Percentiles rank a stretch among this genome's conserved stretches.
Evolutionary conservation across 768 basidiomycete genomes (phyloP).

Genomic region (Melanogaster broomeanus): DNA sequence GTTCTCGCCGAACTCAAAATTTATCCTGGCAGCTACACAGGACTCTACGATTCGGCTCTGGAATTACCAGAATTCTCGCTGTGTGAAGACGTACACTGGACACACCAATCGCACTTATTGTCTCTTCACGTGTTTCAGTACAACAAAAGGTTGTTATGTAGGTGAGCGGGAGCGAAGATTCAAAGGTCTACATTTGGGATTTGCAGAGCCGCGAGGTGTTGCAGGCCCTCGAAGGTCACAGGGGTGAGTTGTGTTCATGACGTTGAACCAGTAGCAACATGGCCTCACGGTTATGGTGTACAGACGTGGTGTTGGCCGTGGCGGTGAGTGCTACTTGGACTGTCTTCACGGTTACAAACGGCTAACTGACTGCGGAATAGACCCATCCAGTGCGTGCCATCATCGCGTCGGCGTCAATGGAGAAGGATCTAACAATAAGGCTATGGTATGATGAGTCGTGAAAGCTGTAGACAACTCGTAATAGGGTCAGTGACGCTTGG

Average conservation of each 20-base stretch:
- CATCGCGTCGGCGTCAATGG: slow-evolving; percentile 88
- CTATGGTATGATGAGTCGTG: slow-evolving; percentile 65
- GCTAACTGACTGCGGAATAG: slow-evolving; percentile 40
- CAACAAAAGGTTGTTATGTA: slow-evolving; percentile 63
- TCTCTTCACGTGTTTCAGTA: slow-evolving; percentile 67
- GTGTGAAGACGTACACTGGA: slow-evolving; percentile 90
- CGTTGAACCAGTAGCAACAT: not conserved
- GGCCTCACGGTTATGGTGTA: not conserved
- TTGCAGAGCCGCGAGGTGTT: slow-evolving; percentile 76
- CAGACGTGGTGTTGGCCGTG: slow-evolving; percentile 71
- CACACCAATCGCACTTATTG: slow-evolving; percentile 88
- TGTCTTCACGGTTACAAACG: not conserved
- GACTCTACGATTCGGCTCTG: slow-evolving; percentile 94
- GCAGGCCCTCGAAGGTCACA: slow-evolving; percentile 78
- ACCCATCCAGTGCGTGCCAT: slow-evolving; percentile 72
- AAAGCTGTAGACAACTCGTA: not conserved
- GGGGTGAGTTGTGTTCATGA: slow-evolving; percentile 49
- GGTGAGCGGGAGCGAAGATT: slow-evolving; percentile 88
- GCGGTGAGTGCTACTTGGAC: slow-evolving; percentile 51
- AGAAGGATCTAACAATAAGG: slow-evolving; percentile 83
- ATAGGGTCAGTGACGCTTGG: not conserved
- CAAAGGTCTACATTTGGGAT: slow-evolving; percentile 88
- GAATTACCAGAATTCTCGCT: slow-evolving; percentile 89
- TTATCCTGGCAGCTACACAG: slow-evolving; percentile 88
- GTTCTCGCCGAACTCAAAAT: slow-evolving; percentile 92